Base-by-base conservation (phyloP, 164 flowering plant species). In the Platanus orientalis region DNA sequence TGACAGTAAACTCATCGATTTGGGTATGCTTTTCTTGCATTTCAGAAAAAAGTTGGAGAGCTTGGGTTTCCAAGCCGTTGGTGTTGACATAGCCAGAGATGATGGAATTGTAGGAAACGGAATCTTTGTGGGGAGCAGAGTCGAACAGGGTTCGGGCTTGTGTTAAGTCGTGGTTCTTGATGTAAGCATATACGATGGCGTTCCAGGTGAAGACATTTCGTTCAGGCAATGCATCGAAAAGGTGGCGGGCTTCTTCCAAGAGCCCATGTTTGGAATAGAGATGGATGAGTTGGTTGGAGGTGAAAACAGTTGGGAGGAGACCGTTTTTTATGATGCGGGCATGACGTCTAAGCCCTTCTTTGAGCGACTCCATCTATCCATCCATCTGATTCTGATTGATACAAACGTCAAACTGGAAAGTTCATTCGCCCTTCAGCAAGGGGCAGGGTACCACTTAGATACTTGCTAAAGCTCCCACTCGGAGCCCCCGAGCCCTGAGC, bases 151-250 rank as follows among this genome's bases (percentile, higher is more conserved):
- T 17, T 6, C 73, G 75, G 0, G 98, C 94, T 58, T 51, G 60
- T 0, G 62, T 11, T 28, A 92, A 62, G 73, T 83, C 69, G 0
- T 62, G 60, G 68, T 72, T 65, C 58, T 73, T 85, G 28, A 85
- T 67, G 50, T 80, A 61, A 10, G 92, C 89, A 1, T 78, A 71
- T 40, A 91, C 82, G 0, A 87, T 83, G 23, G 92, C 78, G 40
- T 92, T 92, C 95, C 96, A 92, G 25, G 87, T 72, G 79, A 77
- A 89, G 12, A 84, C 86, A 24, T 92, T 89, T 60, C 87, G 70
- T n/a, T 84, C 69, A 65, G 89, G 85, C 91, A 89, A 86, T 85
- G 78, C 82, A 25, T 87, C 88, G 64, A 91, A 91, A 79, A 91
- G 66, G 3, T 76, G 79, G 23, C 56, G 84, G 49, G 92, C 83